phyloP scores from a whole-genome alignment of 306 rosid genomes.

The Medicago lupulina region DNA sequence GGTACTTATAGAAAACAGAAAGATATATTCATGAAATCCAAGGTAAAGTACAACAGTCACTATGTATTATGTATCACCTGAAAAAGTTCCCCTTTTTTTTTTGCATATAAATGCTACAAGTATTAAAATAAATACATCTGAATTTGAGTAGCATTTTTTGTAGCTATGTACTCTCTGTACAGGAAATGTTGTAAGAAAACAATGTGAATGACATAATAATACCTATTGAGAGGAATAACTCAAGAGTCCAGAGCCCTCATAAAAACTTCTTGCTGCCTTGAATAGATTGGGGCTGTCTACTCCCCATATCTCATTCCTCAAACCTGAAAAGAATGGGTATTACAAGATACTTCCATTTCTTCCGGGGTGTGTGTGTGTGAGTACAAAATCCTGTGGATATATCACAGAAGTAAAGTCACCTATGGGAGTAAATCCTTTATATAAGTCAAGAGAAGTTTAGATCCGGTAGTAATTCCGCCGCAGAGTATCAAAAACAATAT shows the following conservation, averaged over 20 bases:
- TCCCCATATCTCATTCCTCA: constrained; percentile 39
- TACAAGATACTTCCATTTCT: constrained; percentile 33
- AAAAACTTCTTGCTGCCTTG: constrained; percentile 28
- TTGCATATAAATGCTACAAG: constrained; percentile 34
- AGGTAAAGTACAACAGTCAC: not conserved
- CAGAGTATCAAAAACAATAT: constrained; percentile 46
- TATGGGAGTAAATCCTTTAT: constrained; percentile 40
- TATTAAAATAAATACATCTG: constrained; percentile 41
- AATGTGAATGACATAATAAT: constrained; percentile 42
- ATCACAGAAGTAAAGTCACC: constrained; percentile 49
- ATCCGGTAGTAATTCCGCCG: constrained; percentile 39
- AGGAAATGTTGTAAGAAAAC: constrained; percentile 40
- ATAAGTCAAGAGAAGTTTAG: constrained; percentile 40
- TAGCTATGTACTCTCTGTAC: constrained; percentile 46
- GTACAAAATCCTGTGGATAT: constrained; percentile 20
- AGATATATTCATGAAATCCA: not conserved
- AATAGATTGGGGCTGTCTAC: constrained; percentile 29
- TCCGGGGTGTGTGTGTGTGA: constrained; percentile 17
- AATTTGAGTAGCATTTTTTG: constrained; percentile 39
- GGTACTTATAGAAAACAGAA: not conserved
- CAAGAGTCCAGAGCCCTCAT: constrained; percentile 27
- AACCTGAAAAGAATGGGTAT: constrained; percentile 46
- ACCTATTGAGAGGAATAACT: constrained; percentile 28
- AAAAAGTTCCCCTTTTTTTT: not conserved
- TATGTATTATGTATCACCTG: constrained; percentile 31